Percentiles rank a stretch among this genome's conserved stretches.
Evolutionary conservation across 2,329 filamentous ascomycete genomes (phyloP).

Genomic region (Aspergillus versicolor): DNA sequence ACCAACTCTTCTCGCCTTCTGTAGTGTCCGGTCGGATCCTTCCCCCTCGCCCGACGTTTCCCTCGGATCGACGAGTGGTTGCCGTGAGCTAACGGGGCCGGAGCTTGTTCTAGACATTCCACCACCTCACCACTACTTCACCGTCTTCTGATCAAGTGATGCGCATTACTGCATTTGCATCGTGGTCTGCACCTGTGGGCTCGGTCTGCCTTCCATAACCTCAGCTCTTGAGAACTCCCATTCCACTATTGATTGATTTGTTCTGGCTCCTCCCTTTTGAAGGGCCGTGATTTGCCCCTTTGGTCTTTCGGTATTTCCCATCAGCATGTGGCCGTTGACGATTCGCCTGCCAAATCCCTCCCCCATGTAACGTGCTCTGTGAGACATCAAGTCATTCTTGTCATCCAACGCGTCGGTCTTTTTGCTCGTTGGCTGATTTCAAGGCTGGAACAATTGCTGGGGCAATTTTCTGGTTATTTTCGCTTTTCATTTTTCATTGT

Average conservation of each 20-base stretch:
- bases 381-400: conserved; percentile 22
- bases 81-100: conserved; percentile 13
- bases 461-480: conserved; percentile 19
- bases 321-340: conserved; percentile 37
- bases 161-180: conserved; percentile 14
- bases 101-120: conserved; percentile 25
- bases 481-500: conserved; percentile 3
- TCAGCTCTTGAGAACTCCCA: conserved; percentile 1
- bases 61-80: conserved; percentile 12
- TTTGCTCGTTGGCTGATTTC: conserved; percentile 16
- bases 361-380: conserved; percentile 37
- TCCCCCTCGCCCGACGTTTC: conserved; percentile 8
- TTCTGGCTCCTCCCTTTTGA: conserved; percentile 3
- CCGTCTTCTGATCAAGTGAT: conserved; percentile 24
- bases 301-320: conserved; percentile 10
- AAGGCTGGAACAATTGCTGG: conserved; percentile 15
- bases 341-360: conserved; percentile 31
- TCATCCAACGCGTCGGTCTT: conserved; percentile 17
- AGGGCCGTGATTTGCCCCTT: conserved; percentile 5
- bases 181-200: conserved; percentile 7
- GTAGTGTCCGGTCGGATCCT: conserved; percentile 1
- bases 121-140: conserved; percentile 13
- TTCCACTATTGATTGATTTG: conserved; percentile 8
- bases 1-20: not conserved
- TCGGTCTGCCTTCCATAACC: conserved; percentile 15